These are phyloP conservation scores for Pseudogymnoascus sp. DNA, from an alignment of 2,329 filamentous ascomycete genomes.

Conservation along the genomic window DNA sequence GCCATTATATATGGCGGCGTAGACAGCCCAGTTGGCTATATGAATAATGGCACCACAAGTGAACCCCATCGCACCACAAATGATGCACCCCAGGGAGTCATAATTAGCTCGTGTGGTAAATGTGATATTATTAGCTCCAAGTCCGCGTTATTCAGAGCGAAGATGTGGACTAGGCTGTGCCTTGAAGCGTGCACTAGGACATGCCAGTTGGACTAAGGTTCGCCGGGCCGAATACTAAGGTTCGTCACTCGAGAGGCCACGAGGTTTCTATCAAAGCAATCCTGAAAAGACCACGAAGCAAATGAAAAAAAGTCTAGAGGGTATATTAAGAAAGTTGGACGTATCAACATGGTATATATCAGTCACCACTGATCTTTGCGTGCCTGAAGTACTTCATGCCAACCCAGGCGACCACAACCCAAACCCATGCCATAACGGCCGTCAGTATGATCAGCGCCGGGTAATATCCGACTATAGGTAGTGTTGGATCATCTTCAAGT, in stretches of 20 bases:
- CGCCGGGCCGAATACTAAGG: neutral
- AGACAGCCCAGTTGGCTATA: neutral
- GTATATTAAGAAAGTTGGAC: conserved; percentile 9
- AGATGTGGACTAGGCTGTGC: neutral
- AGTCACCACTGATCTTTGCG: conserved; percentile 59
- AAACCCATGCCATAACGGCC: conserved; percentile 95
- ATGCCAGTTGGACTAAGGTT: neutral
- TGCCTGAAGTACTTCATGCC: conserved; percentile 99
- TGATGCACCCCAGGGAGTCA: neutral
- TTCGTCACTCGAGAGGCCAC: neutral
- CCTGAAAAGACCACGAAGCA: neutral
- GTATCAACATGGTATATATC: conserved; percentile 4
- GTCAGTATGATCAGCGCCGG: conserved; percentile 89
- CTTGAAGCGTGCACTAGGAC: neutral
- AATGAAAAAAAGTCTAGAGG: neutral
- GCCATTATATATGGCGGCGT: neutral
- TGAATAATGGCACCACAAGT: conserved; percentile 5
- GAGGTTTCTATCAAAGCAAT: neutral
- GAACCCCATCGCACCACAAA: neutral
- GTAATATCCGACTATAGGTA: conserved; percentile 96
- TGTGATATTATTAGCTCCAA: neutral
- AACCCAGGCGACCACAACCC: conserved; percentile 95
- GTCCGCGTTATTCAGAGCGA: neutral
- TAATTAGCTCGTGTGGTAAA: neutral
- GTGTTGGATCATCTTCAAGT: conserved; percentile 84